These are phyloP conservation scores for Jaapia argillacea DNA, from an alignment of 768 basidiomycete genomes.

Conservation along the genomic window DNA sequence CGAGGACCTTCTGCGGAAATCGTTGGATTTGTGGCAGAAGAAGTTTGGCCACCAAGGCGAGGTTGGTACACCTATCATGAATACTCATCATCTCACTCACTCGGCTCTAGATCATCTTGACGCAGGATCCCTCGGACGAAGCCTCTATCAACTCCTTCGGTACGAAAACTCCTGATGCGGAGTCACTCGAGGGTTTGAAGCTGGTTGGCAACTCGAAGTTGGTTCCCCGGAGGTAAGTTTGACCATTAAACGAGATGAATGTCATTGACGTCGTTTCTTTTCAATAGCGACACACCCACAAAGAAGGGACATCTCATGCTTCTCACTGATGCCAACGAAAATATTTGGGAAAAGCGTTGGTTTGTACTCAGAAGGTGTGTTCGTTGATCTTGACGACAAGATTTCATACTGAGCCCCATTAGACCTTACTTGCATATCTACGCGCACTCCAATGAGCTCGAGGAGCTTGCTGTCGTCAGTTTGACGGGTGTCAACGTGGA, in stretches of 20 bases:
- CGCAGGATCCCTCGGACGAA: conserved; percentile 60
- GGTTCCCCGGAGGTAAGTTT: conserved; percentile 57
- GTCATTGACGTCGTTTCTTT: conserved; percentile 4
- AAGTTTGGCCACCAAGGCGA: conserved; percentile 67
- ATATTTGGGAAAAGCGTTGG: conserved; percentile 78
- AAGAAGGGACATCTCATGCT: conserved; percentile 81
- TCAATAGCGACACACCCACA: conserved; percentile 61
- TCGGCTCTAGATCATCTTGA: conserved; percentile 58
- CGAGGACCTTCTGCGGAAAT: conserved; percentile 53
- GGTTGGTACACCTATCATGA: conserved; percentile 34
- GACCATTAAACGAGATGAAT: background rate
- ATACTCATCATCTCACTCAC: conserved; percentile 9
- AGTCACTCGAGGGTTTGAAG: conserved; percentile 45
- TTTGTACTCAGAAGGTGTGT: conserved; percentile 77
- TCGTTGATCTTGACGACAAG: background rate
- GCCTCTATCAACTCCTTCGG: background rate
- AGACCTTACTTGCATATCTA: conserved; percentile 92
- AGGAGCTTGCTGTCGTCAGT: conserved; percentile 78
- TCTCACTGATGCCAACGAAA: conserved; percentile 69
- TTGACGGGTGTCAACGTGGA: conserved; percentile 80
- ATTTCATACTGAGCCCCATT: conserved; percentile 2
- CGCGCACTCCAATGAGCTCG: conserved; percentile 71
- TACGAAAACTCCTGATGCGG: conserved; percentile 16
- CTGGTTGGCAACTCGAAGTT: conserved; percentile 65
- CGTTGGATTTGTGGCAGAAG: conserved; percentile 76